A percentile compares a stretch with the other conserved stretches of the same genome.
These are phyloP conservation scores for Castanopsis chinensis DNA, from an alignment of 306 rosid genomes.

Conservation along the genomic window DNA sequence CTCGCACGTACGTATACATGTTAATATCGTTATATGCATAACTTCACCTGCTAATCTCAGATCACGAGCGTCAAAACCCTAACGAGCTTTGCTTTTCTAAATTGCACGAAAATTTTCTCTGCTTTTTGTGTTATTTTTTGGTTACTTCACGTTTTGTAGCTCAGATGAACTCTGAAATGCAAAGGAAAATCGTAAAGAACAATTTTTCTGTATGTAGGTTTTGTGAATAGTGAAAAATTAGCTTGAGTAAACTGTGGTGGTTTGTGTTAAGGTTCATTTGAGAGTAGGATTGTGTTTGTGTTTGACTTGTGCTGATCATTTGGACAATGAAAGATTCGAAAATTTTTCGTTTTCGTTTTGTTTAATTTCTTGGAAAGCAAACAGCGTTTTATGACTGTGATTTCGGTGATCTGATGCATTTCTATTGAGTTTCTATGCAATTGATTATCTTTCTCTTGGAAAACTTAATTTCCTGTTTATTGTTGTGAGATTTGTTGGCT, in stretches of 20 bases:
- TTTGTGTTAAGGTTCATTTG: slow-evolving; percentile 18
- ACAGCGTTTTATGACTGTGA: slow-evolving; percentile 3
- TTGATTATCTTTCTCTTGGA: not conserved
- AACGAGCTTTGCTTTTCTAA: slow-evolving; percentile 3
- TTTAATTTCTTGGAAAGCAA: not conserved
- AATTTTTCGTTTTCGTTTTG: not conserved
- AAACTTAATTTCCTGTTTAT: not conserved
- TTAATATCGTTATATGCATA: not conserved
- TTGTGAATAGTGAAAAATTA: slow-evolving; percentile 17
- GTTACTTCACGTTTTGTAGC: not conserved
- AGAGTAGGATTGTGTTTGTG: slow-evolving; percentile 16
- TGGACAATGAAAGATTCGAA: slow-evolving; percentile 1
- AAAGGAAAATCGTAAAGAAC: not conserved
- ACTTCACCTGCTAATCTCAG: slow-evolving; percentile 24
- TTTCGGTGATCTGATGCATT: slow-evolving; percentile 19
- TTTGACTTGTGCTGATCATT: slow-evolving; percentile 13
- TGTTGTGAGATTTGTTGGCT: slow-evolving; percentile 1
- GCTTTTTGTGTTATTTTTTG: not conserved
- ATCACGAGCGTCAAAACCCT: slow-evolving; percentile 30
- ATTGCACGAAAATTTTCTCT: not conserved
- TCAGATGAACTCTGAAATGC: not conserved
- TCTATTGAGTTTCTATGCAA: slow-evolving; percentile 4
- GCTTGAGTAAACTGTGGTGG: slow-evolving; percentile 7
- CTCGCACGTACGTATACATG: not conserved
- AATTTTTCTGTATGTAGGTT: not conserved